Percentiles rank a stretch among this genome's conserved stretches.
Evolutionary conservation across 352 stramenopile genomes (phyloP).

Genomic region (Blastocystis sp.): DNA sequence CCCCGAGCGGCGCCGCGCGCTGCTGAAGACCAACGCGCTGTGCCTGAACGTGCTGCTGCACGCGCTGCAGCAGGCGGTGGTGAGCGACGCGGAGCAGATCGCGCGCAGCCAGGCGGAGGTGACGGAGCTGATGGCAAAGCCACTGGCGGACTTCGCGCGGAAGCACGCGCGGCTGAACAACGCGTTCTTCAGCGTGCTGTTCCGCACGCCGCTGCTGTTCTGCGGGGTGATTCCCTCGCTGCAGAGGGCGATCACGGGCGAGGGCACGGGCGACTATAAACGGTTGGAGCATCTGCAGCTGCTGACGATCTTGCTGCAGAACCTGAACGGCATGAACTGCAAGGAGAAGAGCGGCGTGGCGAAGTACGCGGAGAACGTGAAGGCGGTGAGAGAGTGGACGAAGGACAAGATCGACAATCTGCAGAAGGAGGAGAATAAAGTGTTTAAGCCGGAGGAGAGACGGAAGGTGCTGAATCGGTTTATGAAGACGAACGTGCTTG

Average conservation of each 20-base stretch:
- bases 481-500: neutral
- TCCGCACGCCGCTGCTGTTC: conserved; percentile 40
- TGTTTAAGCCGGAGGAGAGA: neutral
- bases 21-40: conserved; percentile 13
- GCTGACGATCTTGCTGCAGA: conserved; percentile 7
- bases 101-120: neutral
- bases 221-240: neutral
- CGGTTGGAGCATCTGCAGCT: conserved; percentile 22
- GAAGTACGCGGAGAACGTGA: neutral
- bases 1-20: neutral
- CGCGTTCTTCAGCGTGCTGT: conserved; percentile 9
- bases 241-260: neutral
- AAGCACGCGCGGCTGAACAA: conserved; percentile 1
- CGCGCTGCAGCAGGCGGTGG: conserved; percentile 1
- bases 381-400: conserved; percentile 7
- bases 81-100: neutral
- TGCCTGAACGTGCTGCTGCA: conserved; percentile 2
- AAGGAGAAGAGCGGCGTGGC: neutral
- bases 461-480: neutral
- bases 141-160: neutral
- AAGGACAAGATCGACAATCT: conserved; percentile 45
- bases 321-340: neutral
- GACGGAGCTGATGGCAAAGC: neutral
- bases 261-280: conserved; percentile 1
- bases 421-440: conserved; percentile 14